Percentiles rank a stretch among this genome's conserved stretches.
phyloP scores from a whole-genome alignment of 2,329 filamentous ascomycete species.

The Diaporthe citrichinensis region DNA sequence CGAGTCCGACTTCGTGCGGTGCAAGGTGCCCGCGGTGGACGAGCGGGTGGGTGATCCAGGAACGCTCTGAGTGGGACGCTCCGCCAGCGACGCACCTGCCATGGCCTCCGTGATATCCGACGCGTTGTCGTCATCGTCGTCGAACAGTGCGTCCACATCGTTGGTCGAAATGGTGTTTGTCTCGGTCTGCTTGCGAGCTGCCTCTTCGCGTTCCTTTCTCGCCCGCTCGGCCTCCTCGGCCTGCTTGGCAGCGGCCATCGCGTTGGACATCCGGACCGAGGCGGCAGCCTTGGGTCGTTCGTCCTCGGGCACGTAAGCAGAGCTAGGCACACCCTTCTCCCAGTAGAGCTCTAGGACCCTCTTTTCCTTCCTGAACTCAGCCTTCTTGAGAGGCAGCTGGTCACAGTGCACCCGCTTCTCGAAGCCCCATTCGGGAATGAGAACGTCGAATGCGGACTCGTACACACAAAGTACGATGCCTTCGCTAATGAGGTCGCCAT shows the following conservation, averaged over 20 bases:
- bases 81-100: slow-evolving; percentile 88
- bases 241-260: slow-evolving; percentile 81
- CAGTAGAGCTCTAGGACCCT: slow-evolving; percentile 96
- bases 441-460: slow-evolving; percentile 97
- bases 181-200: slow-evolving; percentile 92
- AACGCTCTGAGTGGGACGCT: slow-evolving; percentile 95
- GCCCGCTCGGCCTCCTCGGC: slow-evolving; percentile 86
- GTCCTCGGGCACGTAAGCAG: slow-evolving; percentile 95
- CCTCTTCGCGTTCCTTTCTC: slow-evolving; percentile 90
- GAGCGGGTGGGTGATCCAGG: slow-evolving; percentile 90
- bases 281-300: slow-evolving; percentile 89
- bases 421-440: slow-evolving; percentile 98
- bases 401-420: slow-evolving; percentile 99
- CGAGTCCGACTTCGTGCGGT: slow-evolving; percentile 94
- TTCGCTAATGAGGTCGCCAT: slow-evolving; percentile 93
- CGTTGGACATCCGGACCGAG: slow-evolving; percentile 80
- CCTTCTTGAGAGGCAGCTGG: slow-evolving; percentile 97
- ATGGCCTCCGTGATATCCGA: slow-evolving; percentile 93
- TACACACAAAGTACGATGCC: slow-evolving; percentile 98
- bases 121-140: slow-evolving; percentile 89
- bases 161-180: slow-evolving; percentile 95
- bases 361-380: slow-evolving; percentile 98
- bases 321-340: slow-evolving; percentile 99
- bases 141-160: slow-evolving; percentile 95
- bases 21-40: slow-evolving; percentile 76